Conservation (phyloP, 139 green algal genomes). For the Auxenochlorella pyrenoidosa region DNA sequence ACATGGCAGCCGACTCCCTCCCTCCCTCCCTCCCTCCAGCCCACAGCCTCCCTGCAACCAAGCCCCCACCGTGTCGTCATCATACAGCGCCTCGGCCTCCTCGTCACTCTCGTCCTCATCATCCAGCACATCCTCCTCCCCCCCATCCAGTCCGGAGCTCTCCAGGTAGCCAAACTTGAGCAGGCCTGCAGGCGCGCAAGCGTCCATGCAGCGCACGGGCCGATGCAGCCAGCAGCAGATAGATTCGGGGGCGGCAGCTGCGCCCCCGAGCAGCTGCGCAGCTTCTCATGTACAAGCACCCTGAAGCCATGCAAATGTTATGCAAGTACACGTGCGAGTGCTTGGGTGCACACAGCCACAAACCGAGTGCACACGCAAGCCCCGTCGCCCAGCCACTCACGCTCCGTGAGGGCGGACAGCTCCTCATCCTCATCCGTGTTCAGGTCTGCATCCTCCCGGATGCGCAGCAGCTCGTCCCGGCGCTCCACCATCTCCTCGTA, state of each 20-base stretch:
- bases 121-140: not conserved
- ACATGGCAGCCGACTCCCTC: not conserved
- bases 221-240: too few relatives aligned
- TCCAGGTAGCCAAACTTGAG: conserved; percentile 29
- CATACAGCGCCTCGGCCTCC: not conserved
- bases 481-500: conserved; percentile 34
- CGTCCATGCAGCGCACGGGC: too few relatives aligned
- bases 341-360: too few relatives aligned
- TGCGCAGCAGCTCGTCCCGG: conserved; percentile 21
- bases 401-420: conserved; percentile 13
- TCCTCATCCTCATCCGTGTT: conserved; percentile 34
- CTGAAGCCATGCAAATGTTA: too few relatives aligned
- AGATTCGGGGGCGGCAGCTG: too few relatives aligned
- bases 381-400: not conserved
- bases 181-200: not conserved
- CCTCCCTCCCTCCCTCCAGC: not conserved
- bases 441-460: not conserved
- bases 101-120: conserved; percentile 1
- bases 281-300: too few relatives aligned
- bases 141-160: conserved; percentile 2
- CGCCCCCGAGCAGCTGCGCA: too few relatives aligned
- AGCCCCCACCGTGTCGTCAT: not conserved
- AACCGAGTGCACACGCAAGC: too few relatives aligned
- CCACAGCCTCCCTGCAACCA: not conserved
- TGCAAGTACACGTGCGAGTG: too few relatives aligned